These are phyloP conservation scores for Wickerhamiella occidentalis DNA, from an alignment of 805 yeast genomes.

Conservation along the genomic window DNA sequence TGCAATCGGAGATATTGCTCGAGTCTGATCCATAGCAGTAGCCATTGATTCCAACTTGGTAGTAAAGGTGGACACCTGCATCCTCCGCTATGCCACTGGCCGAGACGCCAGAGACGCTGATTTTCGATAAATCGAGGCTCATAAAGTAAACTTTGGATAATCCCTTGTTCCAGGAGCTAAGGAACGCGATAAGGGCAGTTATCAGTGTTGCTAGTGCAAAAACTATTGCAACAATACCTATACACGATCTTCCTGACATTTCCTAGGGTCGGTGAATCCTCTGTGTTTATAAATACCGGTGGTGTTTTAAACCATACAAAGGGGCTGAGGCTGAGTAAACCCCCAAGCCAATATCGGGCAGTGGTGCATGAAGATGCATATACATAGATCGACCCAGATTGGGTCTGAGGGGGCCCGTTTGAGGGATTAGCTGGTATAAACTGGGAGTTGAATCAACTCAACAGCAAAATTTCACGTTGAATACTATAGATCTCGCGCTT, in stretches of 20 bases:
- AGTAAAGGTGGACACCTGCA: conserved; percentile 36
- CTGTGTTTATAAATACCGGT: too few relatives aligned
- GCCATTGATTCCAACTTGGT: conserved; percentile 53
- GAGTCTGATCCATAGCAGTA: conserved; percentile 40
- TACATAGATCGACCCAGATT: too few relatives aligned
- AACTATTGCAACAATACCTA: not conserved
- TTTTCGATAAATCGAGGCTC: conserved; percentile 34
- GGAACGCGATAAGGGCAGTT: conserved; percentile 38
- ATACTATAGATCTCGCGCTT: too few relatives aligned
- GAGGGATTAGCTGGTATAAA: too few relatives aligned
- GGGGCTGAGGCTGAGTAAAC: not conserved
- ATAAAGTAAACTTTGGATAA: conserved; percentile 40
- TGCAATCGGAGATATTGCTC: conserved; percentile 38
- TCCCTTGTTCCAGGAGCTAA: conserved; percentile 37
- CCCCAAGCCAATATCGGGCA: too few relatives aligned
- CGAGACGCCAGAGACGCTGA: conserved; percentile 20
- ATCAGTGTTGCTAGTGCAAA: conserved; percentile 29
- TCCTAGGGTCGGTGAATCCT: too few relatives aligned
- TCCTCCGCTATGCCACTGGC: conserved; percentile 11
- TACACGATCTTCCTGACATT: not conserved
- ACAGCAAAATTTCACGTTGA: too few relatives aligned
- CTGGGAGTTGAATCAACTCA: too few relatives aligned
- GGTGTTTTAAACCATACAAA: not conserved
- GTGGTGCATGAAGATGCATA: not conserved
- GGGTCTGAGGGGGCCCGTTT: too few relatives aligned